A percentile compares a stretch with the other conserved stretches of the same genome.
phyloP scores from a whole-genome alignment of 805 yeast genomes.

The Hanseniaspora occidentalis region DNA sequence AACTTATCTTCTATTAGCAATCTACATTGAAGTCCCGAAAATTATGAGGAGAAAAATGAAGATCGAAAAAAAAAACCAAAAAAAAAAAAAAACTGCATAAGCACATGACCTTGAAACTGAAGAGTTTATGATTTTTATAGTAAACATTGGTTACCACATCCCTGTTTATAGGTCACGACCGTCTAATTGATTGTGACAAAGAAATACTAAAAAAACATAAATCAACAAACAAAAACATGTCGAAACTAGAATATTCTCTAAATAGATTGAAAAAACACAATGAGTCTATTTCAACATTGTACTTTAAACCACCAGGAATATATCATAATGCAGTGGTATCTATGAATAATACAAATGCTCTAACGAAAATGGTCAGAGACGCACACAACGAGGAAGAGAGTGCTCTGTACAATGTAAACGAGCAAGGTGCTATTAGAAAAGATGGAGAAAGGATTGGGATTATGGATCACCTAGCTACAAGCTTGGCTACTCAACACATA shows the following conservation, averaged over 20 bases:
- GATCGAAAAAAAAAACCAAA: too few relatives aligned
- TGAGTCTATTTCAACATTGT: slow-evolving; percentile 29
- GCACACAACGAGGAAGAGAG: slow-evolving; percentile 38
- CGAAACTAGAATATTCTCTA: slow-evolving; percentile 21
- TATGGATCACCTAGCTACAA: slow-evolving; percentile 23
- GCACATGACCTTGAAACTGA: too few relatives aligned
- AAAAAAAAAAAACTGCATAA: too few relatives aligned
- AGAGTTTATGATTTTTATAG: too few relatives aligned
- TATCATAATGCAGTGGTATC: slow-evolving; percentile 50
- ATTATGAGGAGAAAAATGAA: too few relatives aligned
- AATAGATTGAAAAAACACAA: slow-evolving; percentile 28
- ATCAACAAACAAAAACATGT: too few relatives aligned
- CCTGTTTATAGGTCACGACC: too few relatives aligned
- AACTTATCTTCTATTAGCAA: too few relatives aligned
- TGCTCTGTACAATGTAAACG: slow-evolving; percentile 34
- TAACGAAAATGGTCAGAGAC: slow-evolving; percentile 48
- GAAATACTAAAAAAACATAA: too few relatives aligned
- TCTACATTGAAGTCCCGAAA: too few relatives aligned
- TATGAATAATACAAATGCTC: slow-evolving; percentile 16
- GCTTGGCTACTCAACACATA: slow-evolving; percentile 21
- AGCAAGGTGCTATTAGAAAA: slow-evolving; percentile 30
- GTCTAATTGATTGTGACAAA: too few relatives aligned
- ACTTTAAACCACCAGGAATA: slow-evolving; percentile 46
- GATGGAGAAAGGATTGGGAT: slow-evolving; percentile 35
- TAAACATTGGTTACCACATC: too few relatives aligned